These are phyloP conservation scores for Aspergillus arachidicola DNA, from an alignment of 2,329 filamentous ascomycete genomes.

Conservation along the genomic window DNA sequence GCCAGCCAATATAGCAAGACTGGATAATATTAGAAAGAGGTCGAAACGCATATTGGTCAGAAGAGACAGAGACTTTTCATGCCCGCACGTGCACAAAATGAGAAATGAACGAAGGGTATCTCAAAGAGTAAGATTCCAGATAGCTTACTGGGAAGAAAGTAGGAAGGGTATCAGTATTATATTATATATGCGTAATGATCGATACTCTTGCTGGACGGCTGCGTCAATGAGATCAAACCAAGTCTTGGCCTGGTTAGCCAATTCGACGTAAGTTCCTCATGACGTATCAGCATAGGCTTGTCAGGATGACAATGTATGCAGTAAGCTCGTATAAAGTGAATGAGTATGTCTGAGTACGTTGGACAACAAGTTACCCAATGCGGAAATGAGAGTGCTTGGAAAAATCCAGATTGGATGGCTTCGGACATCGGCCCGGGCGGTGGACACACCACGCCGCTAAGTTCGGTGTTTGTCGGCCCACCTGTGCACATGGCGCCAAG, in stretches of 20 bases:
- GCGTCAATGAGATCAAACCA: not conserved
- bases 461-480: not conserved
- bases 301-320: conserved; percentile 15
- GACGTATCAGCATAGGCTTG: not conserved
- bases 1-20: conserved; percentile 12
- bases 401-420: conserved; percentile 2
- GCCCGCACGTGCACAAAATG: not conserved
- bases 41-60: conserved; percentile 9
- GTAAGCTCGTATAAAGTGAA: not conserved
- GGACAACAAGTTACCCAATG: conserved; percentile 10
- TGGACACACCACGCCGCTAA: not conserved
- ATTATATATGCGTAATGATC: not conserved
- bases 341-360: not conserved
- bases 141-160: not conserved
- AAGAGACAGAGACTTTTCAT: no score
- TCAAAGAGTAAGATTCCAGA: not conserved
- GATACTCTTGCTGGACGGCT: not conserved
- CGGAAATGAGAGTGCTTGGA: not conserved
- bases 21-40: not conserved
- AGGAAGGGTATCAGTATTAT: not conserved
- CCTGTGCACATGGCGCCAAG: not conserved
- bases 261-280: not conserved
- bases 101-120: not conserved
- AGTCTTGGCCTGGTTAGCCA: not conserved
- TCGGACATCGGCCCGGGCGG: not conserved